Percentiles rank a stretch among this genome's conserved stretches.
Conservation (phyloP, 2,329 filamentous ascomycete species). For the Ophiocordyceps australis region DNA sequence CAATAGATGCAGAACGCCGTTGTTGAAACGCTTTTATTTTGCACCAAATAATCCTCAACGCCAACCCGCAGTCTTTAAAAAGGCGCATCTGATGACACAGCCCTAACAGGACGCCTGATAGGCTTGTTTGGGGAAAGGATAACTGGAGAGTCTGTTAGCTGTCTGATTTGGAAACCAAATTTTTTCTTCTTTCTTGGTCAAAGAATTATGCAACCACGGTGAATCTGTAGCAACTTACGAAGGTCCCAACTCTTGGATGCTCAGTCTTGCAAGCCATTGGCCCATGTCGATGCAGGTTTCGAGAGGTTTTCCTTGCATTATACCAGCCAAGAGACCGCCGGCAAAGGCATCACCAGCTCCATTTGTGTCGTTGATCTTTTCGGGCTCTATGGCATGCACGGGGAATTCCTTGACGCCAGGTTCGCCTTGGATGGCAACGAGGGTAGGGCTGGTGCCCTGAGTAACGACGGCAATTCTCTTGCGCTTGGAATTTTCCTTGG, state of each 20-base stretch:
- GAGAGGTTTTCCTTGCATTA: conserved; percentile 69
- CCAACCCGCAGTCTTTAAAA: conserved; percentile 14
- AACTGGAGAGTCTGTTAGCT: conserved; percentile 41
- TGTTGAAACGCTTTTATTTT: conserved; percentile 33
- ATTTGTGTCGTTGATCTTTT: conserved; percentile 86
- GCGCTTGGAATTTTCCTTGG: conserved; percentile 79
- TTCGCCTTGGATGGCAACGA: conserved; percentile 61
- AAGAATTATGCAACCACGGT: not conserved
- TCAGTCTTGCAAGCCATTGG: conserved; percentile 87
- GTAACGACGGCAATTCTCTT: conserved; percentile 82
- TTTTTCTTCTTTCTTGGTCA: too few species aligned
- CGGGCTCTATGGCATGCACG: conserved; percentile 60
- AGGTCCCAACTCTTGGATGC: conserved; percentile 88
- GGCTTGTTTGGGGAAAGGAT: conserved; percentile 66
- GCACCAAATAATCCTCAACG: conserved; percentile 16
- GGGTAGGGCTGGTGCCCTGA: conserved; percentile 79
- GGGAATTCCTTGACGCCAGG: conserved; percentile 57
- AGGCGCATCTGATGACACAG: not conserved
- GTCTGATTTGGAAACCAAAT: too few species aligned
- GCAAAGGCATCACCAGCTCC: conserved; percentile 95
- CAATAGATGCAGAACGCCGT: conserved; percentile 23
- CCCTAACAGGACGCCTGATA: conserved; percentile 34
- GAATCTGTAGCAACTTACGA: conserved; percentile 57
- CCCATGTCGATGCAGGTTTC: conserved; percentile 74
- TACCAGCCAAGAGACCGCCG: conserved; percentile 78